Conservation (phyloP, 768 basidiomycete genomes). For the Termitomyces sp. region DNA sequence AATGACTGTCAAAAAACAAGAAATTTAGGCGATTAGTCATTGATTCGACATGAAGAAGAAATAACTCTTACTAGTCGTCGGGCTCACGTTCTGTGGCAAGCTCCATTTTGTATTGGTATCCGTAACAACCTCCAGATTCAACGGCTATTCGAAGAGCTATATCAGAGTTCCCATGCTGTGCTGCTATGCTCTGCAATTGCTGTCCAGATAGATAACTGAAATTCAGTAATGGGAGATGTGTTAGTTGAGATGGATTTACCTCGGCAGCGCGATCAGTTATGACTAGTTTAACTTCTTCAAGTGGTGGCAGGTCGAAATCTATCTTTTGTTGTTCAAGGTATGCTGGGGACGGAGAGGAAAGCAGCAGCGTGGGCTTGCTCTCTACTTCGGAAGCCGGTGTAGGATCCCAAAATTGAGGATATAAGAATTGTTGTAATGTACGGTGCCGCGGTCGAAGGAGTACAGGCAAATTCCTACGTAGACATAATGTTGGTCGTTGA, state of each 20-base stretch:
- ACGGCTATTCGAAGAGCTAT: slow-evolving; percentile 79
- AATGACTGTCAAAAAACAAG: slow-evolving; percentile 40
- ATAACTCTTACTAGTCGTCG: slow-evolving; percentile 86
- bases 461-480: not conserved
- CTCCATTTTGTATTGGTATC: slow-evolving; percentile 94
- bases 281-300: slow-evolving; percentile 46
- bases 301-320: slow-evolving; percentile 53
- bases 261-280: slow-evolving; percentile 76
- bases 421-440: slow-evolving; percentile 17
- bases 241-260: slow-evolving; percentile 29
- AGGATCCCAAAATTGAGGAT: slow-evolving; percentile 20
- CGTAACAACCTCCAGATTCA: slow-evolving; percentile 95
- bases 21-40: slow-evolving; percentile 1
- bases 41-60: not conserved
- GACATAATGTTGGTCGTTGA: slow-evolving; percentile 6
- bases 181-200: slow-evolving; percentile 74
- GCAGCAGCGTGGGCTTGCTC: slow-evolving; percentile 40
- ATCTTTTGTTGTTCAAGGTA: slow-evolving; percentile 58
- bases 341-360: slow-evolving; percentile 44
- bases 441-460: not conserved
- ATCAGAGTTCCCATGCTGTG: slow-evolving; percentile 53
- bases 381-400: slow-evolving; percentile 38
- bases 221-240: not conserved
- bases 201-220: slow-evolving; percentile 23
- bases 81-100: slow-evolving; percentile 54